phyloP scores from a whole-genome alignment of 345 rosid genomes.

The Eucalyptus virginea region DNA sequence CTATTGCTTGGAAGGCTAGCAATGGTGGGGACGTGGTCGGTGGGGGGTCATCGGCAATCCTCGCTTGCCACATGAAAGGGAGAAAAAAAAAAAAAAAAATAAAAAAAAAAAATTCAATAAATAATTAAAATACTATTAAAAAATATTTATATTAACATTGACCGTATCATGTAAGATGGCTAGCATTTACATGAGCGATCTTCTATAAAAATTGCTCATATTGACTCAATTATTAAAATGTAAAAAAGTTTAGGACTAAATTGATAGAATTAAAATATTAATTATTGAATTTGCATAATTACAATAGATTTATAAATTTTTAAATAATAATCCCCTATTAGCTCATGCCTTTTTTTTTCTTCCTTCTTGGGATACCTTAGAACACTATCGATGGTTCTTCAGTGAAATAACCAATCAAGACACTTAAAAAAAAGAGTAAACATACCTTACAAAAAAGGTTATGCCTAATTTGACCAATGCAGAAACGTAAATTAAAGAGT shows the following conservation, averaged over 20 bases:
- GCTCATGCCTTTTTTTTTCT: not conserved
- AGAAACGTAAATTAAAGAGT: not conserved
- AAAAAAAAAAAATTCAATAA: no score
- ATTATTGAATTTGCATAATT: no score
- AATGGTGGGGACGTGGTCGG: not conserved
- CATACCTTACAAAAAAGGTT: not conserved
- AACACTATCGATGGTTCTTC: not conserved
- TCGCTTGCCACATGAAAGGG: accelerated
- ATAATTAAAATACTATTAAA: no score
- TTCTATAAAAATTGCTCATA: no score
- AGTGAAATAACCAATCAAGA: not conserved
- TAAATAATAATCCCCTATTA: no score
- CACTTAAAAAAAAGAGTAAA: not conserved
- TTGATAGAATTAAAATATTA: no score
- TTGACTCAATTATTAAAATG: not conserved
- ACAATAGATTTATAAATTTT: no score
- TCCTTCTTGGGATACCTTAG: not conserved
- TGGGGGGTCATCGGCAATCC: not conserved
- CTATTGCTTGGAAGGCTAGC: not conserved
- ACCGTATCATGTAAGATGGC: not conserved
- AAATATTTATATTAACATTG: no score
- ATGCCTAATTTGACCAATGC: not conserved
- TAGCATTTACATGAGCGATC: accelerated
- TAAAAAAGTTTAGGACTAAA: no score
- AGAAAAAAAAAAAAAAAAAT: accelerated